These are phyloP conservation scores for Apiotrichum sp. DNA, from an alignment of 1,284 basidiomycete genomes.

Conservation along the genomic window DNA sequence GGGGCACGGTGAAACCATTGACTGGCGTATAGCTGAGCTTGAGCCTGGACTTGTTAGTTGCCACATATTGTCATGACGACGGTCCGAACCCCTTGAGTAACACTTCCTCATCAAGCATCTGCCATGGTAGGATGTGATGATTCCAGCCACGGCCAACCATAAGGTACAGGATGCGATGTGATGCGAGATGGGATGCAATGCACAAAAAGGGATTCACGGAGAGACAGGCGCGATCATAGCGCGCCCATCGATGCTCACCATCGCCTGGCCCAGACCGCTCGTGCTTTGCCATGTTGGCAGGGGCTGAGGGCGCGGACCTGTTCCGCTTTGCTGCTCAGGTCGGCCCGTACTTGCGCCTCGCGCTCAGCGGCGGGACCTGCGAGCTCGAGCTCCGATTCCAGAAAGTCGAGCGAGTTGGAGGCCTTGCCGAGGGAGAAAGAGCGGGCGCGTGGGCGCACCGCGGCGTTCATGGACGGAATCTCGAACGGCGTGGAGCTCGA, in stretches of 20 bases:
- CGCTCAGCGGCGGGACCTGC: constrained; percentile 26
- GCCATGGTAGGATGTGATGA: neutral
- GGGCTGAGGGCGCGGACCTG: constrained; percentile 17
- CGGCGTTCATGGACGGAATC: constrained; percentile 7
- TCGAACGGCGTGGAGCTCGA: constrained; percentile 18
- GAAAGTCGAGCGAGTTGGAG: constrained; percentile 16
- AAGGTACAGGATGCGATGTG: too few species aligned
- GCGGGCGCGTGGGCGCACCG: constrained; percentile 11
- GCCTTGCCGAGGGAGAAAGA: constrained; percentile 20
- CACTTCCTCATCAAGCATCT: neutral
- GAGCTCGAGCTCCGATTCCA: constrained; percentile 19
- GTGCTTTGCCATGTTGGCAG: constrained; percentile 34
- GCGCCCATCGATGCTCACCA: constrained; percentile 24
- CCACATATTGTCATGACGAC: too few species aligned
- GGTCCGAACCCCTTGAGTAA: too few species aligned
- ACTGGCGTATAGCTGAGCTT: constrained; percentile 31
- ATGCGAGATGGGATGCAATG: too few species aligned
- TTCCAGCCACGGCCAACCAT: too few species aligned
- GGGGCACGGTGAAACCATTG: constrained; percentile 50
- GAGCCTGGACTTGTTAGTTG: constrained; percentile 21
- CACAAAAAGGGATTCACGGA: too few species aligned
- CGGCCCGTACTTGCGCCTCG: constrained; percentile 24
- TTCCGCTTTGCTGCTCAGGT: constrained; percentile 19
- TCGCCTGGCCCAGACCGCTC: constrained; percentile 34
- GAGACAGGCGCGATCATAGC: too few species aligned